Evolutionary conservation across 164 flowering plant genomes (phyloP).

Genomic region (Tetrastigma voinierianum): DNA sequence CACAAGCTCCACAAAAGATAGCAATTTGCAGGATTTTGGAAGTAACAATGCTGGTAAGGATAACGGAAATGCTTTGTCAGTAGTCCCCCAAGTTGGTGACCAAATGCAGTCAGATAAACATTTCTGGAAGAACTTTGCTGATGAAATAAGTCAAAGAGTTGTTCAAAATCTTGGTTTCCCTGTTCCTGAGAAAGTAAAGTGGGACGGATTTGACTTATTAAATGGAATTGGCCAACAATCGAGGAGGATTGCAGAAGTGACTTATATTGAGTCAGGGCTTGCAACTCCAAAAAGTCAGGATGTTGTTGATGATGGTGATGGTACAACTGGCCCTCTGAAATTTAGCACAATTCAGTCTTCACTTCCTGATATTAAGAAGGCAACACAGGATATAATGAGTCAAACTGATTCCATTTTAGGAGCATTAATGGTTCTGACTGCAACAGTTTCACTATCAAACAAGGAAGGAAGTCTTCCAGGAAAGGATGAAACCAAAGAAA

Average conservation of each 20-base stretch:
- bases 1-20: constrained; percentile 12
- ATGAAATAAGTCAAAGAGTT: constrained; percentile 55
- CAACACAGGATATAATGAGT: constrained; percentile 51
- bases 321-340: constrained; percentile 17
- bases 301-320: constrained; percentile 20
- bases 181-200: constrained; percentile 60
- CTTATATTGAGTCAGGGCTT: constrained; percentile 86
- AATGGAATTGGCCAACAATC: constrained; percentile 61
- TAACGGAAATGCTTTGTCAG: constrained; percentile 11
- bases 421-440: constrained; percentile 66
- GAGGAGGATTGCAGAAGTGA: constrained; percentile 62
- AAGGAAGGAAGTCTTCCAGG: constrained; percentile 30
- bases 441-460: constrained; percentile 52
- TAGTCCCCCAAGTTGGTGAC: constrained; percentile 24
- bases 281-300: constrained; percentile 53
- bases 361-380: constrained; percentile 71
- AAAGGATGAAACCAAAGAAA: constrained; percentile 22
- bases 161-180: constrained; percentile 72
- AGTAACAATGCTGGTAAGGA: constrained; percentile 9
- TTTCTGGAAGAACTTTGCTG: constrained; percentile 71
- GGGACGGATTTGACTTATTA: constrained; percentile 78
- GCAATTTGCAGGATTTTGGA: constrained; percentile 4
- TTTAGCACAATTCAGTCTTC: constrained; percentile 41
- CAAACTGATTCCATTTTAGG: constrained; percentile 70
- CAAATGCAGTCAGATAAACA: constrained; percentile 39